Percentiles rank a stretch among this genome's conserved stretches.
phyloP scores from a whole-genome alignment of 2,329 filamentous ascomycete species.

The Fusarium sp. region DNA sequence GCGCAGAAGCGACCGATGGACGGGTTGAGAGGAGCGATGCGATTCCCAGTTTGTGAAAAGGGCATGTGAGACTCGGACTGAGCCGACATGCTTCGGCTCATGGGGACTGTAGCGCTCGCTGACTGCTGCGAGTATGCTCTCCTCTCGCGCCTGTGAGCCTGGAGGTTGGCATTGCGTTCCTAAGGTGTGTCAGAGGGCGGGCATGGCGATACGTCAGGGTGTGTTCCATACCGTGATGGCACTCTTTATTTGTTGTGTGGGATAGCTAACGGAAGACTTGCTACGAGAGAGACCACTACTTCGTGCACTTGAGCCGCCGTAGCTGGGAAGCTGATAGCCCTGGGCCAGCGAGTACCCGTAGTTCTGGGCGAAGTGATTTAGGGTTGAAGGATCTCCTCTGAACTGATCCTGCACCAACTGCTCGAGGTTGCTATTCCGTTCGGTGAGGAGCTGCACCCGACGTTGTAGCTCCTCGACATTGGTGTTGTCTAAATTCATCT shows the following conservation, averaged over 20 bases:
- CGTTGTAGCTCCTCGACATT: slow-evolving; percentile 43
- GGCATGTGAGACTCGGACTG: slow-evolving; percentile 54
- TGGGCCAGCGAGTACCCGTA: slow-evolving; percentile 20
- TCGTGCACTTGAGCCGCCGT: slow-evolving; percentile 36
- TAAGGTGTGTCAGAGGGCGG: slow-evolving; percentile 29
- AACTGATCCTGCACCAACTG: slow-evolving; percentile 37
- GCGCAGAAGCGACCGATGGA: slow-evolving; percentile 47
- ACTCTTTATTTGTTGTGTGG: slow-evolving; percentile 41
- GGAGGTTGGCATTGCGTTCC: slow-evolving; percentile 28
- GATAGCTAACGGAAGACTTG: slow-evolving; percentile 45
- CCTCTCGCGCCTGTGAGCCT: slow-evolving; percentile 36
- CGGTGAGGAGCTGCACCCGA: slow-evolving; percentile 38
- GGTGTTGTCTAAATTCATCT: slow-evolving; percentile 42
- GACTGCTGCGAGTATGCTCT: slow-evolving; percentile 47
- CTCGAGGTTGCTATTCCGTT: slow-evolving; percentile 39
- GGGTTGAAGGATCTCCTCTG: slow-evolving; percentile 31
- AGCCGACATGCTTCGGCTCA: slow-evolving; percentile 59
- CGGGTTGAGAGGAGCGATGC: slow-evolving; percentile 48
- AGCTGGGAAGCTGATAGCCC: slow-evolving; percentile 29
- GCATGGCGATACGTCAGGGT: slow-evolving; percentile 5
- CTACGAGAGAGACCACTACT: slow-evolving; percentile 42
- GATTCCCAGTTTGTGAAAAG: slow-evolving; percentile 50
- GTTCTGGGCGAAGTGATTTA: slow-evolving; percentile 33
- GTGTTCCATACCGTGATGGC: slow-evolving; percentile 36
- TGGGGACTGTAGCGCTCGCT: slow-evolving; percentile 48